These are phyloP conservation scores for Neopestalotiopsis sp. DNA, from an alignment of 2,329 filamentous ascomycete species.

Conservation along the genomic window DNA sequence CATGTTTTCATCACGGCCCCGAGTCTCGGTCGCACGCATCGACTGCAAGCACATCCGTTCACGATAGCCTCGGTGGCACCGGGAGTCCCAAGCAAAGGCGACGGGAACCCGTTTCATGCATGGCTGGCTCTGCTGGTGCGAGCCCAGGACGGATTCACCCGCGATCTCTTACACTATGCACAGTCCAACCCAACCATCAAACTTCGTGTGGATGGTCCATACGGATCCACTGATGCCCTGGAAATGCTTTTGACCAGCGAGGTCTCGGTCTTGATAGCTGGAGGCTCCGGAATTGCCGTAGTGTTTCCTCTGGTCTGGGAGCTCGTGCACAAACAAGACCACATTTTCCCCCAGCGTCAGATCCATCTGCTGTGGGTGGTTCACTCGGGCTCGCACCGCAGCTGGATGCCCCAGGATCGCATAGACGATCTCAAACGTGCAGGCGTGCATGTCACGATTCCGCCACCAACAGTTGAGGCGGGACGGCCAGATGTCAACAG, in stretches of 20 bases:
- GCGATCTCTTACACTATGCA: slow-evolving; percentile 57
- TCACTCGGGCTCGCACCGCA: slow-evolving; percentile 54
- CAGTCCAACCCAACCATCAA: slow-evolving; percentile 44
- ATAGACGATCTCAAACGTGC: slow-evolving; percentile 52
- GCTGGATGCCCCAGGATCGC: slow-evolving; percentile 57
- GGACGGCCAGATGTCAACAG: slow-evolving; percentile 57
- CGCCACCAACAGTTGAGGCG: slow-evolving; percentile 56
- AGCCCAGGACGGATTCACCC: slow-evolving; percentile 64
- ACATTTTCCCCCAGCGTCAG: slow-evolving; percentile 29
- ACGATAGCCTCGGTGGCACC: slow-evolving; percentile 68
- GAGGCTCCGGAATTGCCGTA: slow-evolving; percentile 69
- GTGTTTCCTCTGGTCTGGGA: slow-evolving; percentile 64
- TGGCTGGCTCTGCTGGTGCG: slow-evolving; percentile 64
- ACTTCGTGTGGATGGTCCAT: slow-evolving; percentile 67
- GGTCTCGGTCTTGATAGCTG: slow-evolving; percentile 61
- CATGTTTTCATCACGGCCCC: slow-evolving; percentile 69
- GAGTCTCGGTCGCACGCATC: slow-evolving; percentile 53
- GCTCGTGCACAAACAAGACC: slow-evolving; percentile 38
- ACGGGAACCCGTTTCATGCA: slow-evolving; percentile 42
- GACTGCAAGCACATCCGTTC: slow-evolving; percentile 68
- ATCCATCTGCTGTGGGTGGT: slow-evolving; percentile 65
- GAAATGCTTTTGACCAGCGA: slow-evolving; percentile 54
- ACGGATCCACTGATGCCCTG: slow-evolving; percentile 63
- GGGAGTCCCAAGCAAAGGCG: neutral
- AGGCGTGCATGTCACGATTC: slow-evolving; percentile 58